Conservation (phyloP, 106 monocot genomes). For the Dendrobium officinale region DNA sequence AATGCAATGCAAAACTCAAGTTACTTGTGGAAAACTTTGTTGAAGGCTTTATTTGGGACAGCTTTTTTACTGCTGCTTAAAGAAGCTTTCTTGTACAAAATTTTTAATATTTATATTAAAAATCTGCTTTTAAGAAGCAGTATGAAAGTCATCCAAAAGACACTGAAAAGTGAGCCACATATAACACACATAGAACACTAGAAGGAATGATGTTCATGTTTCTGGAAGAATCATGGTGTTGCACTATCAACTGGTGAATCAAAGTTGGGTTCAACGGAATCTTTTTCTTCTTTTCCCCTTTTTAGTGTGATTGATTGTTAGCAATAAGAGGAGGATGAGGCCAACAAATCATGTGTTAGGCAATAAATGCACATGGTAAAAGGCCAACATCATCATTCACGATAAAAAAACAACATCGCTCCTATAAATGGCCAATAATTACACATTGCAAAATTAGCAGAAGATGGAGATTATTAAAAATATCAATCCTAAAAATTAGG, state of each 20-base stretch:
- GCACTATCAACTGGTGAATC: background rate
- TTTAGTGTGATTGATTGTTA: background rate
- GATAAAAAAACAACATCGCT: background rate
- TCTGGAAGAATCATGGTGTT: background rate
- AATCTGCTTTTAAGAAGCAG: too few relatives aligned
- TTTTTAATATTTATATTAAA: too few relatives aligned
- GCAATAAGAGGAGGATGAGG: background rate
- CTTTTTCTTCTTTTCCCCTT: background rate
- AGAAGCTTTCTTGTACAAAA: too few relatives aligned
- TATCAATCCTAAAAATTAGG: background rate
- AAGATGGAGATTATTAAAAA: background rate
- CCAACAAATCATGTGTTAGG: background rate
- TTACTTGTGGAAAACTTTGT: background rate
- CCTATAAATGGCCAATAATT: background rate
- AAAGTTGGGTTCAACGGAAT: background rate
- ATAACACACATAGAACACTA: background rate
- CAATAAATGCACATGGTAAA: constrained; percentile 1
- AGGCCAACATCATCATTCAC: background rate
- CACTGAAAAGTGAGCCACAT: background rate
- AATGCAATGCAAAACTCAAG: background rate
- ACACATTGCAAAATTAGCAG: background rate
- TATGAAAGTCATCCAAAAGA: too few relatives aligned
- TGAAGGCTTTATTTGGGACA: background rate
- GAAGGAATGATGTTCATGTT: background rate
- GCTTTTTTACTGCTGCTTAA: too few relatives aligned